Evolutionary conservation across 2,329 filamentous ascomycete genomes (phyloP), one percentile per base, ranked within the genome.

Genomic region (Septoria petroselini): DNA sequence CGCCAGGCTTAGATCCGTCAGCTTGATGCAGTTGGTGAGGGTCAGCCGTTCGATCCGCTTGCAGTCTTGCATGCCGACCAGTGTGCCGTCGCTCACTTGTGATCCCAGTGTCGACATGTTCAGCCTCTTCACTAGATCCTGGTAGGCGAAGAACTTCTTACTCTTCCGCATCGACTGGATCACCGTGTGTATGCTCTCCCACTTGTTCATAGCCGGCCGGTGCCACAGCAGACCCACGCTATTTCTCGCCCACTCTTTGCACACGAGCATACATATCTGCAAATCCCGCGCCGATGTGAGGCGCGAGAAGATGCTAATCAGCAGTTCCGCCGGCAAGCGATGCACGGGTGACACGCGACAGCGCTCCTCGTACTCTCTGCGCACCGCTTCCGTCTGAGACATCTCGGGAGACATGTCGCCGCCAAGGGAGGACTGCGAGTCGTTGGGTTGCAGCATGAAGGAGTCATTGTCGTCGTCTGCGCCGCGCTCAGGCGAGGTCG

Each of bases 171-270:
- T 81, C 1, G 91, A 91, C 50, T 79, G 77, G 65, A 90, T 91
- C 59, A 98, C 93, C 58, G 76, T 85, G 62, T 83, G 76, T 62
- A 96, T 82, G 65, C 90, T 90, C 9, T 77, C 71, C 86, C 89
- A 96, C 61, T 83, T 88, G 63, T 86, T 90, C 73, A 93, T 97
- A 21, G 88, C 84, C 1, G 93, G 93, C 31, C 93, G 81, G 69
- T 96, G 91, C 93, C 93, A 98, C 17, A 98, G 78, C 58, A 95
- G 79, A 57, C 93, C 91, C 59, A 97, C 93, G 43, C 87, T 85
- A 66, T 96, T 96, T 56, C 86, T 79, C 21, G 93, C 87, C 93
- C 93, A 98, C 55, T 85, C 82, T 70, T 90, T 91, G 65, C 85
- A 96, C n/a, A 95, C 91, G 58, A 93, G 76, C 87, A 97, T 91